Conservation (phyloP, 2,329 filamentous ascomycete genomes). For the Byssoonygena ceratinophila region DNA sequence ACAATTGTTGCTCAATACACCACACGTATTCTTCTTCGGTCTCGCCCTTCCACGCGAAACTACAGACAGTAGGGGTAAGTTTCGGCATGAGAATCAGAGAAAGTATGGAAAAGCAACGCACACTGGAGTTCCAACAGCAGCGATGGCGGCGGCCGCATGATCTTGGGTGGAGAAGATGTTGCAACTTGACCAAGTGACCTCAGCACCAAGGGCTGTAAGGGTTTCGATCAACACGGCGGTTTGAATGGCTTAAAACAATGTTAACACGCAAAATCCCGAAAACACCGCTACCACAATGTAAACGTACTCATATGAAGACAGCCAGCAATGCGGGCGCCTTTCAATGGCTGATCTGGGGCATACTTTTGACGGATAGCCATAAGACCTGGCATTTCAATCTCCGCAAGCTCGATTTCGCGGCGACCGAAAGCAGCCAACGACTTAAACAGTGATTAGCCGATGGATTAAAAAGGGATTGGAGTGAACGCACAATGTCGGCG, state of each 20-base stretch:
- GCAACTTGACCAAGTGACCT: constrained; percentile 98
- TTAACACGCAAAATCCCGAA: constrained; percentile 14
- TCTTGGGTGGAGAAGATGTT: constrained; percentile 99
- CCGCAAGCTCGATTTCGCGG: constrained; percentile 96
- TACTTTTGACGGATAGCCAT: constrained; percentile 93
- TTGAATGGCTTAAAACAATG: constrained; percentile 60
- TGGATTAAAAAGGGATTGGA: background rate
- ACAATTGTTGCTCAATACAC: constrained; percentile 97
- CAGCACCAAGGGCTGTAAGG: constrained; percentile 82
- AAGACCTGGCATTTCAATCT: constrained; percentile 94
- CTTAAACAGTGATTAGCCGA: constrained; percentile 22
- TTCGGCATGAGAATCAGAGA: constrained; percentile 10
- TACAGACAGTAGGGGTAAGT: constrained; percentile 19
- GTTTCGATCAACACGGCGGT: constrained; percentile 99
- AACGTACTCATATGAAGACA: constrained; percentile 89
- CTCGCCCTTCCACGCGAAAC: constrained; percentile 74
- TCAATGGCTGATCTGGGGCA: constrained; percentile 81
- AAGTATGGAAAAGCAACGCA: constrained; percentile 26
- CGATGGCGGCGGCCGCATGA: constrained; percentile 95
- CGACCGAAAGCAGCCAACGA: constrained; percentile 95
- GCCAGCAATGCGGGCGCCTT: constrained; percentile 89
- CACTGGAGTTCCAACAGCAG: constrained; percentile 83
- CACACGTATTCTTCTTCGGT: constrained; percentile 99
- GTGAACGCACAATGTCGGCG: constrained; percentile 63
- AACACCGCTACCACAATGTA: background rate